A percentile compares a stretch with the other conserved stretches of the same genome.
These are phyloP conservation scores for Echinochloa phyllopogon DNA, from an alignment of 176 grass and related monocot genomes.

Conservation along the genomic window DNA sequence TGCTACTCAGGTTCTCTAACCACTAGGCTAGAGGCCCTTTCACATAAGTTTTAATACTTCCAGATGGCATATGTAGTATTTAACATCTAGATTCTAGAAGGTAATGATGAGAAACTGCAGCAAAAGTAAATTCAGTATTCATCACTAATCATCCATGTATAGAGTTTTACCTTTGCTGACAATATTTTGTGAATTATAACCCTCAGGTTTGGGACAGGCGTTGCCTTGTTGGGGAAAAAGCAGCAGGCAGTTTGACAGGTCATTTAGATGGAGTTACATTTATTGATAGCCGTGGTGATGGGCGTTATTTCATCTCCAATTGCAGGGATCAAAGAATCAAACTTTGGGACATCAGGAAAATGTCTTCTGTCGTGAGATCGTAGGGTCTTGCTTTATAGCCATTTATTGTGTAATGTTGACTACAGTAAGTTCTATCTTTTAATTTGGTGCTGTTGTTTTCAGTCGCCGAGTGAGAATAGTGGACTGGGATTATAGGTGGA, in stretches of 20 bases:
- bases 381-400: slow-evolving; percentile 30
- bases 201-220: slow-evolving; percentile 92
- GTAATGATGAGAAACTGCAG: slow-evolving; percentile 7
- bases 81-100: slow-evolving; percentile 29
- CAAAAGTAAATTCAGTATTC: slow-evolving; percentile 3
- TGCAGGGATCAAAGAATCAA: slow-evolving; percentile 97
- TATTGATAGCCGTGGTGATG: slow-evolving; percentile 92
- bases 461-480: slow-evolving; percentile 52
- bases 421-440: neutral
- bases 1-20: no score
- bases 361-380: slow-evolving; percentile 60
- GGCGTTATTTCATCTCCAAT: slow-evolving; percentile 91
- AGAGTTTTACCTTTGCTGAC: neutral
- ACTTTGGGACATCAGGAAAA: slow-evolving; percentile 96
- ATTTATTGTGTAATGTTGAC: neutral
- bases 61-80: slow-evolving; percentile 11
- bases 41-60: slow-evolving; percentile 2
- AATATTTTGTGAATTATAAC: slow-evolving; percentile 27
- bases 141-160: slow-evolving; percentile 11
- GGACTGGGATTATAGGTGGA: slow-evolving; percentile 88
- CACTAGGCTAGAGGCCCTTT: no score
- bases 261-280: slow-evolving; percentile 93
- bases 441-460: neutral
- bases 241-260: slow-evolving; percentile 77
- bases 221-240: slow-evolving; percentile 60